A percentile compares a stretch with the other conserved stretches of the same genome.
Conservation (phyloP, 352 stramenopile species). For the Phytophthora boehmeriae region DNA sequence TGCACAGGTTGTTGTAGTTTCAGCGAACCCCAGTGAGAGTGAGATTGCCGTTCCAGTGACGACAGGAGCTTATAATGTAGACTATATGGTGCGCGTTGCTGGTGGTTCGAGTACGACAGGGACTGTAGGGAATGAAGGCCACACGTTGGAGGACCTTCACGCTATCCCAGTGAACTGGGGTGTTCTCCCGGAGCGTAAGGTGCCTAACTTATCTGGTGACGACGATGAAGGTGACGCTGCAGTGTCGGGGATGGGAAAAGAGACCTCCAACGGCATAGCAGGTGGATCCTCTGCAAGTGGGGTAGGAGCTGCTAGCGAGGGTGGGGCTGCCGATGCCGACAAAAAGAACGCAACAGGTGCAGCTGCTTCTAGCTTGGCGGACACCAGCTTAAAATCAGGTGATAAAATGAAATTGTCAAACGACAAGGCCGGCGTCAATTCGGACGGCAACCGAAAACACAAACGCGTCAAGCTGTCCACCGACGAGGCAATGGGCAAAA, state of each 20-base stretch:
- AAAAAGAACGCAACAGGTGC: slow-evolving; percentile 46
- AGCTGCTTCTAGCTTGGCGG: not conserved
- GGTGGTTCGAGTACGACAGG: slow-evolving; percentile 32
- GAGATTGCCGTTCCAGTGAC: slow-evolving; percentile 68
- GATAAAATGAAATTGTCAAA: slow-evolving; percentile 44
- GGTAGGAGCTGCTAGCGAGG: slow-evolving; percentile 9
- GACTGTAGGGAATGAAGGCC: slow-evolving; percentile 32
- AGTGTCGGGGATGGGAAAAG: slow-evolving; percentile 20
- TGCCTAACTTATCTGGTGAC: slow-evolving; percentile 40
- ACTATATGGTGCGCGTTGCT: slow-evolving; percentile 72
- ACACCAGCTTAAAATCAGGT: slow-evolving; percentile 37
- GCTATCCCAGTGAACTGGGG: slow-evolving; percentile 74
- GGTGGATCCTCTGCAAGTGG: slow-evolving; percentile 17
- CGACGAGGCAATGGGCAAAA: slow-evolving; percentile 38
- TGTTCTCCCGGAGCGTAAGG: slow-evolving; percentile 64
- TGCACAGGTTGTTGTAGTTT: slow-evolving; percentile 49
- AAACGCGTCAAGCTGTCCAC: slow-evolving; percentile 57
- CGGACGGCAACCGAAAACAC: slow-evolving; percentile 59
- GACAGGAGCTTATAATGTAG: slow-evolving; percentile 68
- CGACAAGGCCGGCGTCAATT: slow-evolving; percentile 4
- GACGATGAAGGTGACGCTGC: slow-evolving; percentile 22
- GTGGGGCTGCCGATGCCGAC: slow-evolving; percentile 34
- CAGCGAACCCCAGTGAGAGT: slow-evolving; percentile 68
- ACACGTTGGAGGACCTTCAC: slow-evolving; percentile 71
- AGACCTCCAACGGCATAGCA: slow-evolving; percentile 33